phyloP scores from a whole-genome alignment of 2,329 filamentous ascomycete genomes.

The Aspergillus glaucus region DNA sequence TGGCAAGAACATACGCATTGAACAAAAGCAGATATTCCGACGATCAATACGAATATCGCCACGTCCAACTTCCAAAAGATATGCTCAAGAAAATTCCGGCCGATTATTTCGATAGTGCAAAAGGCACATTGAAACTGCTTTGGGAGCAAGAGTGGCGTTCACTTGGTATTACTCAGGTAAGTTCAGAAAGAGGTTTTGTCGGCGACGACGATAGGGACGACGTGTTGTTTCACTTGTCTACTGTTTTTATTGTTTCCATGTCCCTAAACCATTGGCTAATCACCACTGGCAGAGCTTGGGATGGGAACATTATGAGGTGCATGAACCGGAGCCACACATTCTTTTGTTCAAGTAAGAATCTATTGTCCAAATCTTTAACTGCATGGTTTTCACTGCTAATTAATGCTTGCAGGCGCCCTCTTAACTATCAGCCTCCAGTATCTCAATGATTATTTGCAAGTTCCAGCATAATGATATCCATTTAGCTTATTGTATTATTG shows the following conservation, averaged over 20 bases:
- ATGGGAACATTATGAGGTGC: conserved; percentile 99
- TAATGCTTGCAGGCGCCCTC: conserved; percentile 57
- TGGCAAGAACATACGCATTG: conserved; percentile 9
- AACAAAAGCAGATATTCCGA: conserved; percentile 70
- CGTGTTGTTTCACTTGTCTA: not conserved
- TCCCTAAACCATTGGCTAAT: conserved; percentile 2
- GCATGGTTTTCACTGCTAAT: conserved; percentile 16
- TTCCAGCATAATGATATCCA: not conserved
- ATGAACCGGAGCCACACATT: conserved; percentile 97
- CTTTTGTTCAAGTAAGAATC: conserved; percentile 87
- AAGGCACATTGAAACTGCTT: conserved; percentile 89
- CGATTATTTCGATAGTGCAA: conserved; percentile 82
- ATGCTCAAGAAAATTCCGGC: conserved; percentile 97
- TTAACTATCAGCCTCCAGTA: conserved; percentile 71
- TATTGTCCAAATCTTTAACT: conserved; percentile 3
- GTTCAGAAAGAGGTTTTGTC: conserved; percentile 12
- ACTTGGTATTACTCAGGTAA: conserved; percentile 91
- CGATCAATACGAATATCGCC: conserved; percentile 88
- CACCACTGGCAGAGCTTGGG: conserved; percentile 67
- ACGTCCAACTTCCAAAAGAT: conserved; percentile 93
- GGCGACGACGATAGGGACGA: too few species aligned
- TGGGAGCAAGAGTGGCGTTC: conserved; percentile 99
- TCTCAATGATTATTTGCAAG: conserved; percentile 24
- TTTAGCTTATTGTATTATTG: not conserved
- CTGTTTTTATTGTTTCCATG: not conserved